phyloP scores from a whole-genome alignment of 2,329 filamentous ascomycete species.

The Diaporthe vexans region DNA sequence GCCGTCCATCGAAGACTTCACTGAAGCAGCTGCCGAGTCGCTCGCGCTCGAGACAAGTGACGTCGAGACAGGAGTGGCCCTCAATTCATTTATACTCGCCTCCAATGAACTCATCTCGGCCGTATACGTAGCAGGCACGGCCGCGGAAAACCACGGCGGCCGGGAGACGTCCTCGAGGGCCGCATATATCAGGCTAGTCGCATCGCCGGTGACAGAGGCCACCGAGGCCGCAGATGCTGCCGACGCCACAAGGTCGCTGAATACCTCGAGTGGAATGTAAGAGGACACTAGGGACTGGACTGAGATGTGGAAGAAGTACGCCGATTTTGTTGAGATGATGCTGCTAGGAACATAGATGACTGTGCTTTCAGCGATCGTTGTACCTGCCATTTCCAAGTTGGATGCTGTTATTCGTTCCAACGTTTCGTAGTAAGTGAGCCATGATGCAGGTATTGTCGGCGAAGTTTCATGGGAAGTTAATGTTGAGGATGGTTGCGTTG shows the following conservation, averaged over 20 bases:
- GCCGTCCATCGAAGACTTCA: not conserved
- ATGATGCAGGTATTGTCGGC: slow-evolving; percentile 1
- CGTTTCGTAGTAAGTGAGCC: not conserved
- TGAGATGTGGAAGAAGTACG: not conserved
- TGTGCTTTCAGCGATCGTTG: too few relatives aligned
- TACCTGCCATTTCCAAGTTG: not conserved
- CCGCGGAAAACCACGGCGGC: slow-evolving; percentile 31
- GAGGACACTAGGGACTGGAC: not conserved
- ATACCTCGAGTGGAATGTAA: slow-evolving; percentile 2
- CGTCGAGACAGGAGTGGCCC: not conserved
- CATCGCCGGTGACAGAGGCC: slow-evolving; percentile 21
- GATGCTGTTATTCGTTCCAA: not conserved
- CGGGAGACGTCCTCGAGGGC: slow-evolving; percentile 17
- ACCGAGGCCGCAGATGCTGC: not conserved
- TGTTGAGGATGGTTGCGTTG: not conserved
- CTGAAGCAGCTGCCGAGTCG: not conserved
- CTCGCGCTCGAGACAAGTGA: not conserved
- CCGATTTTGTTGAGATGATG: not conserved
- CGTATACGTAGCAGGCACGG: slow-evolving; percentile 12
- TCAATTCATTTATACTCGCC: not conserved
- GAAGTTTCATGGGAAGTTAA: not conserved
- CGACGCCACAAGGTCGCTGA: not conserved
- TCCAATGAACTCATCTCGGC: slow-evolving; percentile 6
- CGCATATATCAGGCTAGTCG: slow-evolving; percentile 29
- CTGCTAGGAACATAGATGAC: not conserved